Evolutionary conservation across 805 yeast species (phyloP), one percentile per base, ranked within the genome.

Genomic region (Millerozyma miso): DNA sequence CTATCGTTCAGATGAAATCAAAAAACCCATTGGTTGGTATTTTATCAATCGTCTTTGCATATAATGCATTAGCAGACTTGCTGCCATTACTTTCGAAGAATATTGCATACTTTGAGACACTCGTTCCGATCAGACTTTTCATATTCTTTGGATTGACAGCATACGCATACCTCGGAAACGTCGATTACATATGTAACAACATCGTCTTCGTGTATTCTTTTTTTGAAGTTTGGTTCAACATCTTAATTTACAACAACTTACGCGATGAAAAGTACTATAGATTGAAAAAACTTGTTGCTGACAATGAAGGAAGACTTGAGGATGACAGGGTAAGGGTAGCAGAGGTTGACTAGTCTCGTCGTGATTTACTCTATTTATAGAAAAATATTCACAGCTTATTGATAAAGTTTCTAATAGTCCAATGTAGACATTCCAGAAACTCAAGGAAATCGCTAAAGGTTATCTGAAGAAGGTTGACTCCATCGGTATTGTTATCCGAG

Each of bases 221-320:
- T 47, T 53, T 77, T 48, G 93, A 85, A 58, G 73, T 83, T 26
- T 85, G 90, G 88, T 67, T 80, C 53, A 79, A 81, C 52, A 79
- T 82, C 44, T 63, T 84, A 49, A 71, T 82, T 29, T 83, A 72
- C 59, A 77, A 74, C 54, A 72, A 82, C 35, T 64, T 85, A 45
- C 75, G 80, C 53, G 89, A 84, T 46, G 91, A 84, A 53, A 78
- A 73, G 53, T 69, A 71, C 45, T 67, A 69, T 44, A 69, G 76
- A 45, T 64, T 72, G 41, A 76, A 77, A 50, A 58, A 62, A 43
- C 67, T 58, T 44, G 53, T 68, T 29, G 66, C 66, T 44, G 69
- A 60, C 12, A 70, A 63, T 7, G 63, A 62, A 40, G 55, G 67
- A 42, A 51, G 54, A 33, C 60, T 55, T 36, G 64, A 60, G 29